Conservation (phyloP, 495 filamentous ascomycete species). For the Cenococcum geophilum region DNA sequence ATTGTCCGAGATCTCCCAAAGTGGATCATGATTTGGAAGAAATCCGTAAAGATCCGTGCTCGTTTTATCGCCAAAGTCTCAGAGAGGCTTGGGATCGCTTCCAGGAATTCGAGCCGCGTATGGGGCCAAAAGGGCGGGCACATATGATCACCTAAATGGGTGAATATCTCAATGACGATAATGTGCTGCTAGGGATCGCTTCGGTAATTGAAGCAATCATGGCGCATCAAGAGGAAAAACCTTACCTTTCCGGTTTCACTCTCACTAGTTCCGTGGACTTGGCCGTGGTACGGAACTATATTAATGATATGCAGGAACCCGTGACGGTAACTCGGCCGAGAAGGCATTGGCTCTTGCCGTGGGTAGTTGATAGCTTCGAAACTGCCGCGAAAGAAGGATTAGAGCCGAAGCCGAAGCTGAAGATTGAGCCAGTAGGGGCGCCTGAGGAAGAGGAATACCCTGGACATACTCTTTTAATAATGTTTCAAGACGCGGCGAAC, state of each 20-base stretch:
- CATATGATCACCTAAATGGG: neutral
- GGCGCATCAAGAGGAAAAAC: neutral
- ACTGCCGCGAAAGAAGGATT: neutral
- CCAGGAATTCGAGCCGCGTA: neutral
- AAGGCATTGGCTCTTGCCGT: constrained; percentile 12
- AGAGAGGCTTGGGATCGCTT: no score
- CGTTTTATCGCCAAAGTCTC: no score
- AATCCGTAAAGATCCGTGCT: no score
- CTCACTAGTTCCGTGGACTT: constrained; percentile 2
- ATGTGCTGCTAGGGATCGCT: constrained; percentile 11
- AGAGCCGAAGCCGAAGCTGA: neutral
- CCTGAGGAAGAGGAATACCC: neutral
- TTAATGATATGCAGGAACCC: neutral
- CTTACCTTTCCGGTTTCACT: neutral
- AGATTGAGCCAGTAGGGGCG: neutral
- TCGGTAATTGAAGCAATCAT: constrained; percentile 12
- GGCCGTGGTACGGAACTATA: neutral
- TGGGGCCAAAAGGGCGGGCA: neutral
- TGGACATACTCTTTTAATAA: neutral
- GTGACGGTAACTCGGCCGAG: constrained; percentile 4
- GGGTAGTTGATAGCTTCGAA: neutral
- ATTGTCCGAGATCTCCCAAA: no score
- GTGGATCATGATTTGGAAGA: no score
- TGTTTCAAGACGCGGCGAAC: neutral
- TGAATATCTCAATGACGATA: constrained; percentile 1